These are phyloP conservation scores for Botrytis tulipae DNA, from an alignment of 2,329 filamentous ascomycete species.

Conservation along the genomic window DNA sequence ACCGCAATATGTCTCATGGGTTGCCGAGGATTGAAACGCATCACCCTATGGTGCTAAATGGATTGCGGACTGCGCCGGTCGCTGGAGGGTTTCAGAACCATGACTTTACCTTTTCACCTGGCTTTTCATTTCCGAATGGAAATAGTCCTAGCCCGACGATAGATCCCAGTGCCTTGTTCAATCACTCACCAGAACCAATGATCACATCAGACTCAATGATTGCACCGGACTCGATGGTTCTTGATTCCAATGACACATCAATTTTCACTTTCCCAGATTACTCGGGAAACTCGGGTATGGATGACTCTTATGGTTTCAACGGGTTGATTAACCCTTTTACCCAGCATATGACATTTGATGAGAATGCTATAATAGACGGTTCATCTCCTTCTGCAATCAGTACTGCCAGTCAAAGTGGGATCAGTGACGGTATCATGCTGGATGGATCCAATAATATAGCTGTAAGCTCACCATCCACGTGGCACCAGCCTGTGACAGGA, in stretches of 20 bases:
- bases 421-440: conserved; percentile 80
- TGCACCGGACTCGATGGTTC: conserved; percentile 61
- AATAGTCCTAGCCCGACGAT: conserved; percentile 64
- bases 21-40: conserved; percentile 82
- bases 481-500: conserved; percentile 67
- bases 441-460: conserved; percentile 71
- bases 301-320: conserved; percentile 83
- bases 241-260: conserved; percentile 63
- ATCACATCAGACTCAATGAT: neutral
- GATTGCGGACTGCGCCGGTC: conserved; percentile 75
- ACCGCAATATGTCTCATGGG: conserved; percentile 64
- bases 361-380: conserved; percentile 82
- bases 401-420: conserved; percentile 86
- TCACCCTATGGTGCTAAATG: conserved; percentile 59
- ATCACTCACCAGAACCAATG: conserved; percentile 66
- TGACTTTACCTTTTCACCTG: conserved; percentile 70
- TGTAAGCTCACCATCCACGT: conserved; percentile 57
- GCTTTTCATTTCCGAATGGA: conserved; percentile 34
- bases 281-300: conserved; percentile 57
- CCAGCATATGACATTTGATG: conserved; percentile 66
- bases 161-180: conserved; percentile 74
- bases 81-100: conserved; percentile 63
- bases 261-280: conserved; percentile 57
- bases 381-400: conserved; percentile 96
- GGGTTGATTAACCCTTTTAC: conserved; percentile 60